phyloP scores from a whole-genome alignment of 2,329 filamentous ascomycete species.

The Ceratocystis albifundus region DNA sequence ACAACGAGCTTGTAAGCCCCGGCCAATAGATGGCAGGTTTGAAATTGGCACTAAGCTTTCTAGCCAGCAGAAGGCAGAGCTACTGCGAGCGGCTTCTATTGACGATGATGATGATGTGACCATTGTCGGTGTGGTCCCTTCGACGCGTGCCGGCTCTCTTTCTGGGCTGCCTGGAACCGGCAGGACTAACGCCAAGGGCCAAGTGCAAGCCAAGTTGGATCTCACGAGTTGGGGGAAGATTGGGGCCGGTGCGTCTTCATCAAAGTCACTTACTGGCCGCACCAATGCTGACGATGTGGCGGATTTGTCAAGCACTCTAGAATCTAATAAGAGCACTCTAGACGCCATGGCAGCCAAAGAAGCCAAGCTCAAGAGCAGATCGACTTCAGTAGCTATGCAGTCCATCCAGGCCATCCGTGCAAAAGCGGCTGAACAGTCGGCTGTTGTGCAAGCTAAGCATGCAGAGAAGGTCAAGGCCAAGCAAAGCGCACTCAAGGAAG shows the following conservation, averaged over 20 bases:
- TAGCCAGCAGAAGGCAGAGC: conserved; percentile 71
- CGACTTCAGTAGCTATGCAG: conserved; percentile 19
- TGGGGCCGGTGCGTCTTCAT: conserved; percentile 27
- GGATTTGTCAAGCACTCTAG: conserved; percentile 38
- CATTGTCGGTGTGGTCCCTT: conserved; percentile 23
- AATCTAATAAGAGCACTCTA: conserved; percentile 36
- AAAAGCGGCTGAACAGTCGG: conserved; percentile 21
- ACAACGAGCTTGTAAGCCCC: conserved; percentile 50
- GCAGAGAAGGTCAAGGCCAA: conserved; percentile 26
- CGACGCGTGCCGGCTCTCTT: conserved; percentile 1
- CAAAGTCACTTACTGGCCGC: conserved; percentile 27
- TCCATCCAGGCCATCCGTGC: conserved; percentile 18
- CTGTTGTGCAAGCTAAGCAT: conserved; percentile 25
- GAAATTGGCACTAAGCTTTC: conserved; percentile 67
- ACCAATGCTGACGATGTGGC: conserved; percentile 39
- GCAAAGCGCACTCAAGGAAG: conserved; percentile 47
- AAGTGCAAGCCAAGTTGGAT: conserved; percentile 51
- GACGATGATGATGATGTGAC: conserved; percentile 31
- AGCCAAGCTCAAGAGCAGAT: conserved; percentile 28
- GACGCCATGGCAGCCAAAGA: conserved; percentile 37
- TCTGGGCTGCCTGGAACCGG: conserved; percentile 7
- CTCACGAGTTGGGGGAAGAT: conserved; percentile 45
- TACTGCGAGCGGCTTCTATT: conserved; percentile 52
- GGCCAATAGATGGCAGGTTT: conserved; percentile 42
- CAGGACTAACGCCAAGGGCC: conserved; percentile 27